These are phyloP conservation scores for Mortierella sp. DNA, from an alignment of 371 early-diverging fungal genomes.

Conservation along the genomic window DNA sequence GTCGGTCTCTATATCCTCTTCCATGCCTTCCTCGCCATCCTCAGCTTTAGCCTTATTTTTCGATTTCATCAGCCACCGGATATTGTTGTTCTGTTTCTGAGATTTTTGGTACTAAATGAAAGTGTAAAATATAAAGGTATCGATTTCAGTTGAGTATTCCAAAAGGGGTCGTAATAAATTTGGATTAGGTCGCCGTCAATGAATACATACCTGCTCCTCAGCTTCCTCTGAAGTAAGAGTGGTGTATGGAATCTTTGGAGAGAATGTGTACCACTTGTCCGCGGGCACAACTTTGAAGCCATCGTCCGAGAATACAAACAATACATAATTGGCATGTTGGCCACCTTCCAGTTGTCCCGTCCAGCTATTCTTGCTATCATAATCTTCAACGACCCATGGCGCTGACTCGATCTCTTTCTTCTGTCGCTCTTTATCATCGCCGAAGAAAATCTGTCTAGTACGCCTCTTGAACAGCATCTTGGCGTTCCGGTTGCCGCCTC, in stretches of 20 bases:
- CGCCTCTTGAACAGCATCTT: slow-evolving; percentile 86
- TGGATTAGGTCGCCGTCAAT: not conserved
- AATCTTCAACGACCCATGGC: slow-evolving; percentile 87
- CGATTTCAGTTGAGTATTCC: not conserved
- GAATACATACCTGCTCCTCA: slow-evolving; percentile 81
- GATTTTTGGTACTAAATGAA: slow-evolving; percentile 65
- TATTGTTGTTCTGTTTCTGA: slow-evolving; percentile 61
- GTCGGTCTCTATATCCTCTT: slow-evolving; percentile 45
- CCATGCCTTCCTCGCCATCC: slow-evolving; percentile 57
- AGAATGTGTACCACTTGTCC: slow-evolving; percentile 93
- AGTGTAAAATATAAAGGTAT: not conserved
- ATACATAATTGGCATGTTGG: slow-evolving; percentile 79
- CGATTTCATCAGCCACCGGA: slow-evolving; percentile 83
- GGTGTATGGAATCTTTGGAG: slow-evolving; percentile 80
- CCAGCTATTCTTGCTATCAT: slow-evolving; percentile 71
- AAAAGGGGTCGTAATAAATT: not conserved
- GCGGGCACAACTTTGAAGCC: slow-evolving; percentile 92
- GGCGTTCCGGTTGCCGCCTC: slow-evolving; percentile 84
- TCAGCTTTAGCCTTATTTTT: slow-evolving; percentile 58
- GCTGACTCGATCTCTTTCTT: slow-evolving; percentile 78
- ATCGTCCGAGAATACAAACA: slow-evolving; percentile 84
- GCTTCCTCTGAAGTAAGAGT: slow-evolving; percentile 93
- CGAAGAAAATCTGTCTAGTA: slow-evolving; percentile 83
- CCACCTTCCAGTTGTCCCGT: slow-evolving; percentile 86
- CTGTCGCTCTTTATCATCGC: slow-evolving; percentile 79